phyloP scores from a whole-genome alignment of 1,284 basidiomycete genomes.

The Puccinia horiana region DNA sequence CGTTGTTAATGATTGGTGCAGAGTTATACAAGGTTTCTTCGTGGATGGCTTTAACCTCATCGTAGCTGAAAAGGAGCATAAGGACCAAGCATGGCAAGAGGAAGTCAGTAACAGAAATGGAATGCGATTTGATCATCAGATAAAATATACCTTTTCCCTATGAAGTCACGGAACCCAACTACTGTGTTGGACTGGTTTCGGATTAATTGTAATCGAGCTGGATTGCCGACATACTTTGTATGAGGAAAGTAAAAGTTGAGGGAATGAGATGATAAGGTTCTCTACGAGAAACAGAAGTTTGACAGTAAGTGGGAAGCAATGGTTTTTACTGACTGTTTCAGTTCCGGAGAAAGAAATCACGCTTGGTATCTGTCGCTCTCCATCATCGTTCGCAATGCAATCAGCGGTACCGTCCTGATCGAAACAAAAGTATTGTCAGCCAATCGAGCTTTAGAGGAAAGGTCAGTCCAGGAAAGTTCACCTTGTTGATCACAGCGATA shows the following conservation, averaged over 20 bases:
- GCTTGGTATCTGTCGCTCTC: slow-evolving; percentile 95
- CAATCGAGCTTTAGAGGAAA: not conserved
- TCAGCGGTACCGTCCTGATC: slow-evolving; percentile 79
- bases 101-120: not conserved
- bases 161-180: slow-evolving; percentile 84
- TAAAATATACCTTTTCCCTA: slow-evolving; percentile 76
- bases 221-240: slow-evolving; percentile 87
- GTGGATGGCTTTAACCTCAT: slow-evolving; percentile 68
- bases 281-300: not conserved
- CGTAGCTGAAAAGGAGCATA: slow-evolving; percentile 52
- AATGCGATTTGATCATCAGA: slow-evolving; percentile 49
- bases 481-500: slow-evolving; percentile 93
- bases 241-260: not conserved
- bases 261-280: not conserved
- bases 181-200: slow-evolving; percentile 95
- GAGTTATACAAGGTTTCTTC: slow-evolving; percentile 80
- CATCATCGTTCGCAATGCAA: slow-evolving; percentile 97
- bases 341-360: slow-evolving; percentile 88
- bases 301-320: not conserved
- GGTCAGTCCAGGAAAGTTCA: slow-evolving; percentile 56
- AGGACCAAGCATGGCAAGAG: slow-evolving; percentile 2
- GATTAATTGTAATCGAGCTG: slow-evolving; percentile 89
- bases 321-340: slow-evolving; percentile 66
- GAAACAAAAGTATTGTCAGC: not conserved
- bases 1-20: slow-evolving; percentile 75